Evolutionary conservation across 805 yeast species (phyloP), one percentile per base, ranked within the genome.

Genomic region (Candida michaelii): DNA sequence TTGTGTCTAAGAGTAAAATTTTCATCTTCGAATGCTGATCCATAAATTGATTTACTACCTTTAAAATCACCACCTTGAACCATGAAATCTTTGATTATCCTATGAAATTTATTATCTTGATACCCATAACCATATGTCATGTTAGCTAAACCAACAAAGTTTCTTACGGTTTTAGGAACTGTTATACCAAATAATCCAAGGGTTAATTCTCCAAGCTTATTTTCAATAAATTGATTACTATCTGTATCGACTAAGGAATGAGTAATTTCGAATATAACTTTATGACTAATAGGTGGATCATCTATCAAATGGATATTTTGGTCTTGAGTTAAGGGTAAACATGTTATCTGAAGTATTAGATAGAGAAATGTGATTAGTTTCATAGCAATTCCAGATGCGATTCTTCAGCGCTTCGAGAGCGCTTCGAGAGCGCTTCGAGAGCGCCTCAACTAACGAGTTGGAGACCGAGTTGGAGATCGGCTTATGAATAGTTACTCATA

Each of bases 1-100:
- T 77, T 77, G 76, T 87, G 95, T 53, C 66, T 80, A 66, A 80
- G 73, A 45, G 63, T 57, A 57, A 85, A 85, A 73, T 83, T 82
- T 66, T 80, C 83, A 49, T 79, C 82, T 5, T 72, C 68, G 33
- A 55, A 54, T 16, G 36, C 15, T 2, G 39, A 43, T 2, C 55
- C 55, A 35, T 83, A 85, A 58, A 85, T 83, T 27, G 89, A 82
- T 56, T 97, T 97, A 60, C 83, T 54, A 17, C 35, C 24, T 35
- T 53, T 54, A 34, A 62, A 59, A 38, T 61, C 63, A 7, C 75
- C 75, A 7, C 70, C 68, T 41, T 70, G 75, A 21, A 69, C 55
- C 63, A 70, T 62, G 42, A 66, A 68, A 39, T 60, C 50, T 38
- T 56, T 44, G 15, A 70, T 59, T 17, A 69, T 53, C 14, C 75